These are phyloP conservation scores for Proliferodiscus dingleyae DNA, from an alignment of 2,329 filamentous ascomycete genomes.

Conservation along the genomic window DNA sequence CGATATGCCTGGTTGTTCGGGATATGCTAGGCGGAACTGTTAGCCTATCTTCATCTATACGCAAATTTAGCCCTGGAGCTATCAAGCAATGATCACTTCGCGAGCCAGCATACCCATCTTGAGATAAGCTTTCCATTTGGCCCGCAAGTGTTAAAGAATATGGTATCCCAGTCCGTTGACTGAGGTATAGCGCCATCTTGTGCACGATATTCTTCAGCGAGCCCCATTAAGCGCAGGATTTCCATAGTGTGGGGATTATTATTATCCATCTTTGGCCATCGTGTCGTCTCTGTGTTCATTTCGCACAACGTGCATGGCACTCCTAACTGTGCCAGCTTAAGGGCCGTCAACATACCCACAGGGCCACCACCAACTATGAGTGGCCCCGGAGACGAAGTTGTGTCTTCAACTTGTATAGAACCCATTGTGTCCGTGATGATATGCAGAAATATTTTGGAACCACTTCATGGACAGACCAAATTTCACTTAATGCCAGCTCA, in stretches of 20 bases:
- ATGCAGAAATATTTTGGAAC: too few species aligned
- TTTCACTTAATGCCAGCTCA: too few species aligned
- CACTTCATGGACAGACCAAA: too few species aligned
- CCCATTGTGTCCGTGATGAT: too few species aligned
- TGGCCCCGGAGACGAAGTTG: too few species aligned
- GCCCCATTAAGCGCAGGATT: conserved; percentile 28
- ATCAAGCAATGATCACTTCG: too few species aligned
- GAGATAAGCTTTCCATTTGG: too few species aligned
- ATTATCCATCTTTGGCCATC: conserved; percentile 38
- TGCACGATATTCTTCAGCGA: conserved; percentile 27
- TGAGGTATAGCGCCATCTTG: not conserved
- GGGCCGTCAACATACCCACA: conserved; percentile 24
- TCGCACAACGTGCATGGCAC: conserved; percentile 26
- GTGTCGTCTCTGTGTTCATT: conserved; percentile 26
- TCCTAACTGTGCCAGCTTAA: conserved; percentile 10
- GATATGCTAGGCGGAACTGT: not conserved
- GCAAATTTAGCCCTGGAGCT: too few species aligned
- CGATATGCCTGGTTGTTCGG: not conserved
- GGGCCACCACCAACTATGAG: conserved; percentile 25
- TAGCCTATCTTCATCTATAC: not conserved
- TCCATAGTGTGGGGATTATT: conserved; percentile 36
- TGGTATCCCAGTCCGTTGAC: too few species aligned
- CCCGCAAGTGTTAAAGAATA: too few species aligned
- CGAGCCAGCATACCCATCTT: too few species aligned
- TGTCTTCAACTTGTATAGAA: too few species aligned